Percentiles rank a stretch among this genome's conserved stretches.
phyloP scores from a whole-genome alignment of 805 yeast genomes.

The Yarrowia deformans region DNA sequence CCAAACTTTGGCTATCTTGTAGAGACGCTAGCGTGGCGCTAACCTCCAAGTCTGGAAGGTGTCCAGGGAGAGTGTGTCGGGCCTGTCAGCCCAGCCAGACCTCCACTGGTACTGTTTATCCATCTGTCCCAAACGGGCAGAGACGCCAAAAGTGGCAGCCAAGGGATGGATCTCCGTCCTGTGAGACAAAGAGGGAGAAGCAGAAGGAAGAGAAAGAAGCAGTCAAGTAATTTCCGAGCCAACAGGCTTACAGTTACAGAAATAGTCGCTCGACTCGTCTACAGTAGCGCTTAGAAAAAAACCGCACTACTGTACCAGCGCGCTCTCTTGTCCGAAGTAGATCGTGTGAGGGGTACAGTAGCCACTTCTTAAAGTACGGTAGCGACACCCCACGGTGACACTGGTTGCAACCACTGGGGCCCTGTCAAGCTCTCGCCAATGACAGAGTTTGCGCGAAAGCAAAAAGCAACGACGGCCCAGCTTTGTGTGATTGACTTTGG shows the following conservation, averaged over 20 bases:
- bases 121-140: constrained; percentile 16
- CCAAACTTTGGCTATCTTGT: too few relatives aligned
- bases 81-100: too few relatives aligned
- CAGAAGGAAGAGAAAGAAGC: not conserved
- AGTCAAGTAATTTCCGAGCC: not conserved
- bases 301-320: too few relatives aligned
- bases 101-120: not conserved
- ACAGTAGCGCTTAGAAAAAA: too few relatives aligned
- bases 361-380: too few relatives aligned
- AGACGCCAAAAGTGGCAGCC: constrained; percentile 14
- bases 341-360: constrained; percentile 1
- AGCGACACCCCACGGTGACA: too few relatives aligned
- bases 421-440: constrained; percentile 1
- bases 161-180: constrained; percentile 7
- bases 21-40: not conserved
- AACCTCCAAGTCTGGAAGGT: not conserved
- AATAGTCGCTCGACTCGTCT: too few relatives aligned
- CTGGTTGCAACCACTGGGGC: too few relatives aligned
- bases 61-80: not conserved
- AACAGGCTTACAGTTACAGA: too few relatives aligned
- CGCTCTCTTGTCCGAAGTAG: not conserved
- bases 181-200: not conserved
- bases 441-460: not conserved
- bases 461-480: not conserved
- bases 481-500: constrained; percentile 7